These are phyloP conservation scores for Platanthera guangdongensis DNA, from an alignment of 106 monocot species.

Conservation along the genomic window DNA sequence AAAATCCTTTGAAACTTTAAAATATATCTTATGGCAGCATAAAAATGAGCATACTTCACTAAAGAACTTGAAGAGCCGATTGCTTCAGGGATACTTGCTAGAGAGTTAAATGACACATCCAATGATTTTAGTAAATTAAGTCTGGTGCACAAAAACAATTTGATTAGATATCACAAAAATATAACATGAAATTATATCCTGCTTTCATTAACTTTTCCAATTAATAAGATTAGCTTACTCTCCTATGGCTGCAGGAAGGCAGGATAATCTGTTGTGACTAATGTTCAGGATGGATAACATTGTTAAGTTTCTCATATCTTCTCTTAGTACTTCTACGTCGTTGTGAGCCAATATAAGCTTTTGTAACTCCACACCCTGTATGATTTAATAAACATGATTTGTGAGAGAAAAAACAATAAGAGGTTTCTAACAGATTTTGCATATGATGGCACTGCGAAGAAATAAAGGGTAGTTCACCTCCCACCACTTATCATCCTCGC, in stretches of 20 bases:
- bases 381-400: not conserved
- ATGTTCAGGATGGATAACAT: slow-evolving; percentile 72
- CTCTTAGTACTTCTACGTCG: slow-evolving; percentile 61
- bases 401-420: not conserved
- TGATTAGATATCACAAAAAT: slow-evolving; percentile 1
- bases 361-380: slow-evolving; percentile 83
- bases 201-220: not conserved
- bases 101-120: slow-evolving; percentile 79
- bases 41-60: slow-evolving; percentile 56
- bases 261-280: slow-evolving; percentile 81
- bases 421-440: not conserved
- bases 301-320: slow-evolving; percentile 64
- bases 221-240: slow-evolving; percentile 43
- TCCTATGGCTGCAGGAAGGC: slow-evolving; percentile 74
- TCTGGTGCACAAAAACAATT: slow-evolving; percentile 33
- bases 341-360: slow-evolving; percentile 97
- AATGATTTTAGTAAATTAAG: slow-evolving; percentile 72
- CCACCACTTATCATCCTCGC: slow-evolving; percentile 95
- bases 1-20: not conserved
- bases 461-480: slow-evolving; percentile 43
- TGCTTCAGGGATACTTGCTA: slow-evolving; percentile 63
- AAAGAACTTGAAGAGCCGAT: slow-evolving; percentile 66
- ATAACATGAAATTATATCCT: not conserved
- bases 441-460: not conserved
- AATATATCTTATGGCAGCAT: slow-evolving; percentile 7